These are phyloP conservation scores for Macrocystidia cucumis DNA, from an alignment of 1,284 basidiomycete genomes.

Conservation along the genomic window DNA sequence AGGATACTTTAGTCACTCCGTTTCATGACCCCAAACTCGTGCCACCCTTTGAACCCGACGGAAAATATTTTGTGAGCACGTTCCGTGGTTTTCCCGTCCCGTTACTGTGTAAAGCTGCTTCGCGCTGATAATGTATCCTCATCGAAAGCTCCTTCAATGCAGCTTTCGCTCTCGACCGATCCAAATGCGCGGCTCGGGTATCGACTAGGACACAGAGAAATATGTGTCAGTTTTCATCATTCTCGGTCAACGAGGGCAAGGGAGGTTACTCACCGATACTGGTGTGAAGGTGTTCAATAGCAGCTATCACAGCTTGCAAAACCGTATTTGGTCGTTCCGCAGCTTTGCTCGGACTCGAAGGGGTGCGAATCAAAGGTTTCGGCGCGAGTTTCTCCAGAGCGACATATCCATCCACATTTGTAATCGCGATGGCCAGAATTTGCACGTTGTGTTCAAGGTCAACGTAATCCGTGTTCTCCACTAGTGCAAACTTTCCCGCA, in stretches of 20 bases:
- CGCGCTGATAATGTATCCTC: slow-evolving; percentile 55
- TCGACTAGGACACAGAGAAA: slow-evolving; percentile 37
- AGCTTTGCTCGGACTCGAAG: slow-evolving; percentile 8
- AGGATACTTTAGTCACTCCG: too few relatives aligned
- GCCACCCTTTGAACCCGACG: background rate
- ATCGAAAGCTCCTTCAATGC: slow-evolving; percentile 53
- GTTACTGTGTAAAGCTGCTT: slow-evolving; percentile 14
- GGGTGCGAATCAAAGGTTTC: slow-evolving; percentile 1
- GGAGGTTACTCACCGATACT: slow-evolving; percentile 41
- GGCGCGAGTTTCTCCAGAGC: slow-evolving; percentile 28
- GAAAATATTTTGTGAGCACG: slow-evolving; percentile 10
- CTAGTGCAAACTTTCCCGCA: slow-evolving; percentile 34
- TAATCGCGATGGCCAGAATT: slow-evolving; percentile 48
- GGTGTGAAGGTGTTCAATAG: slow-evolving; percentile 46
- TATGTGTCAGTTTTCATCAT: slow-evolving; percentile 2
- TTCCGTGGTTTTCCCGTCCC: slow-evolving; percentile 10
- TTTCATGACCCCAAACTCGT: too few relatives aligned
- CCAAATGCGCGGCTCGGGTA: slow-evolving; percentile 62
- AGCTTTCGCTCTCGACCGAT: slow-evolving; percentile 63
- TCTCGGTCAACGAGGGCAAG: background rate
- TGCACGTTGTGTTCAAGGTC: slow-evolving; percentile 44
- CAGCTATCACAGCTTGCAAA: slow-evolving; percentile 37
- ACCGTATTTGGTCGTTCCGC: slow-evolving; percentile 19
- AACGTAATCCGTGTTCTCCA: slow-evolving; percentile 46
- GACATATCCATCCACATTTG: slow-evolving; percentile 50